Percentiles rank a stretch among this genome's conserved stretches.
Evolutionary conservation across 2,329 filamentous ascomycete genomes (phyloP).

Genomic region (Hymenoscyphus salicellus): DNA sequence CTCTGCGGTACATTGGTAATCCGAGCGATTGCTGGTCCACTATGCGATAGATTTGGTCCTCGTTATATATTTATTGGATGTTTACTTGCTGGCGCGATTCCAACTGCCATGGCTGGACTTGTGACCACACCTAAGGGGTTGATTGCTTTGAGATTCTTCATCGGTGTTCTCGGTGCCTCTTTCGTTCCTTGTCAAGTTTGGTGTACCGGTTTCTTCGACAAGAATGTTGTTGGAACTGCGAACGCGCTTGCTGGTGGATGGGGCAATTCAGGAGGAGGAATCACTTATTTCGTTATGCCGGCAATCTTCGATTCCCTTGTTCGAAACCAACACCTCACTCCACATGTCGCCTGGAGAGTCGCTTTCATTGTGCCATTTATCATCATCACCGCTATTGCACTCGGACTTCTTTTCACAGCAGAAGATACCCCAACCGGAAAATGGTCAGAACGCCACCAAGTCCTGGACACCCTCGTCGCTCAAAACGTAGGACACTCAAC

Average conservation of each 20-base stretch:
- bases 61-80: slow-evolving; percentile 71
- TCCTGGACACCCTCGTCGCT: slow-evolving; percentile 44
- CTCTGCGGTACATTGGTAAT: slow-evolving; percentile 69
- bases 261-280: slow-evolving; percentile 81
- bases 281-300: slow-evolving; percentile 91
- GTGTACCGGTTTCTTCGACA: slow-evolving; percentile 88
- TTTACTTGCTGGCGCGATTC: slow-evolving; percentile 70
- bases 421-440: slow-evolving; percentile 77
- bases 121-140: slow-evolving; percentile 64
- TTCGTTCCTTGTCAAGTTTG: slow-evolving; percentile 87
- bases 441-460: slow-evolving; percentile 67
- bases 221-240: slow-evolving; percentile 81
- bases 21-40: slow-evolving; percentile 70
- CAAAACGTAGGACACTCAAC: slow-evolving; percentile 36
- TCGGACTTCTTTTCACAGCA: slow-evolving; percentile 67
- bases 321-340: slow-evolving; percentile 51
- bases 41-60: slow-evolving; percentile 80
- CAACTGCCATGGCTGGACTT: slow-evolving; percentile 75
- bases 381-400: slow-evolving; percentile 62
- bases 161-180: slow-evolving; percentile 70
- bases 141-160: slow-evolving; percentile 70
- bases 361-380: slow-evolving; percentile 79
- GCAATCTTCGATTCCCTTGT: slow-evolving; percentile 78
- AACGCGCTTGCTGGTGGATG: slow-evolving; percentile 83
- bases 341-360: slow-evolving; percentile 74